phyloP scores from a whole-genome alignment of 1,284 basidiomycete genomes.

The Rhodotorula sp. region DNA sequence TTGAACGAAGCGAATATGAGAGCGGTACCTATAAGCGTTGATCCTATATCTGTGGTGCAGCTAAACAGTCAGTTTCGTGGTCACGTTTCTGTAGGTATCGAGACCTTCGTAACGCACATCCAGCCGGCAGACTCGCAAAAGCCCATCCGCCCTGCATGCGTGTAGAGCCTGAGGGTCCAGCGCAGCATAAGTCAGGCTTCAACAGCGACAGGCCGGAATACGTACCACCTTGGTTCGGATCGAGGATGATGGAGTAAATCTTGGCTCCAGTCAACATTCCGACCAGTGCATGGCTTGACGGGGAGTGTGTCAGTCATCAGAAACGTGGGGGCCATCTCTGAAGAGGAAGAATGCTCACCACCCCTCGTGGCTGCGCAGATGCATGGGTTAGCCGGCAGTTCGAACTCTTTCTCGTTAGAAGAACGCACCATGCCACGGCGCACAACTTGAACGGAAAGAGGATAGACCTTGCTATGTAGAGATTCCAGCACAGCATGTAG shows the following conservation, averaged over 20 bases:
- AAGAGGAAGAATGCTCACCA: not conserved
- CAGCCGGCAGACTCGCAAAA: conserved; percentile 18
- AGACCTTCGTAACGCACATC: conserved; percentile 11
- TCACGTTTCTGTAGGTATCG: no score
- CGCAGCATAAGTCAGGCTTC: conserved; percentile 4
- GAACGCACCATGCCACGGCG: conserved; percentile 4
- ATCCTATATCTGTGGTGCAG: conserved; percentile 25
- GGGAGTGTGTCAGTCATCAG: not conserved
- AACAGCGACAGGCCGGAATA: conserved; percentile 1
- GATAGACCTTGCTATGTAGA: conserved; percentile 18
- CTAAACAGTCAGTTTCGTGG: not conserved
- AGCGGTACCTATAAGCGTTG: conserved; percentile 21
- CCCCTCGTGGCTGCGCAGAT: not conserved
- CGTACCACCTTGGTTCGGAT: conserved; percentile 34
- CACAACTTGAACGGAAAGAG: conserved; percentile 31
- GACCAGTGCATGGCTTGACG: conserved; percentile 14
- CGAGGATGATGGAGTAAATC: conserved; percentile 22
- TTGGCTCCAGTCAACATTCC: conserved; percentile 19
- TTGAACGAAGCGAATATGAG: conserved; percentile 35
- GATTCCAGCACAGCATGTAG: conserved; percentile 29
- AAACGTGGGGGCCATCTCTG: no score
- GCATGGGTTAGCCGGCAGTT: not conserved
- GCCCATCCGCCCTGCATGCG: conserved; percentile 26
- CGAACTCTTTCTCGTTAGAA: no score
- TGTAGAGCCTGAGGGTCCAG: not conserved